phyloP scores from a whole-genome alignment of 495 filamentous ascomycete genomes.

The Halenospora varia region DNA sequence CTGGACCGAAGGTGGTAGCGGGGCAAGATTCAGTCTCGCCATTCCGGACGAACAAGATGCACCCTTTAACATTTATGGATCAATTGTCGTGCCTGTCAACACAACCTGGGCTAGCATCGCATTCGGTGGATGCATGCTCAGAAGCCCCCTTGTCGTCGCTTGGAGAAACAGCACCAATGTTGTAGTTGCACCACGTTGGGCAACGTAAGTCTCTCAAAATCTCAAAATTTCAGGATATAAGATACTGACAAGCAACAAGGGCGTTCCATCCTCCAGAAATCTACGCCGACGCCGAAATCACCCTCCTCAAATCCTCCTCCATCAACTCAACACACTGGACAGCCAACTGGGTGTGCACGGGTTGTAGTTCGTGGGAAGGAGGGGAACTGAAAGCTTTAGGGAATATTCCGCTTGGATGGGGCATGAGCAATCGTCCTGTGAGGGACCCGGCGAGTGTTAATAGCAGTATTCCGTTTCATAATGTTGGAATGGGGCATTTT shows the following conservation, averaged over 20 bases:
- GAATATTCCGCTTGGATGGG: conserved; percentile 9
- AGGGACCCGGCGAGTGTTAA: neutral
- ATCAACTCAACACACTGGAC: conserved; percentile 17
- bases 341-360: conserved; percentile 13
- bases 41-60: conserved; percentile 8
- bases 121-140: conserved; percentile 32
- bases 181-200: conserved; percentile 31
- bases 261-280: conserved; percentile 13
- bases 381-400: conserved; percentile 8
- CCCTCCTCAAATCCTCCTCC: conserved; percentile 3
- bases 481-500: conserved; percentile 14
- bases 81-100: conserved; percentile 27
- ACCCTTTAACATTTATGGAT: conserved; percentile 10
- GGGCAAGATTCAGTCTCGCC: conserved; percentile 6
- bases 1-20: conserved; percentile 16
- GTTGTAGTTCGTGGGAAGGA: conserved; percentile 13
- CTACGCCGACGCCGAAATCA: conserved; percentile 8
- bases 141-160: conserved; percentile 32
- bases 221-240: neutral
- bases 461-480: conserved; percentile 11
- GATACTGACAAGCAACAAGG: neutral
- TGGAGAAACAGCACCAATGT: conserved; percentile 35
- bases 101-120: conserved; percentile 24
- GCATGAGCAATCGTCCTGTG: conserved; percentile 10
- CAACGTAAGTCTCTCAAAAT: conserved; percentile 17